These are phyloP conservation scores for Euphorbia tirucalli DNA, from an alignment of 345 rosid species.

Conservation along the genomic window DNA sequence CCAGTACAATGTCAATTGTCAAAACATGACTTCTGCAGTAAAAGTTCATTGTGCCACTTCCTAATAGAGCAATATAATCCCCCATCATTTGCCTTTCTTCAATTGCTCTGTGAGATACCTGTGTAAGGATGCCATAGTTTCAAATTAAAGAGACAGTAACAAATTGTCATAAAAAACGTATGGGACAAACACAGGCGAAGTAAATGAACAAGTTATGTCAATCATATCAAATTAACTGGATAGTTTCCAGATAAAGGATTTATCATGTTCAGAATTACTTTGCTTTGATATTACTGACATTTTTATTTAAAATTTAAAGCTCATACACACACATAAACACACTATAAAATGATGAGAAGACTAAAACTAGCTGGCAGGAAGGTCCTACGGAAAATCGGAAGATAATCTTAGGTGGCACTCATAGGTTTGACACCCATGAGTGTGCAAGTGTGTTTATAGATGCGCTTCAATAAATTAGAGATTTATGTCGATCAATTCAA, in stretches of 20 bases:
- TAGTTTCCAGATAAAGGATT: background rate
- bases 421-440: background rate
- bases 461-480: background rate
- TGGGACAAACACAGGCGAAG: background rate
- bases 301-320: background rate
- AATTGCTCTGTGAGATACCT: slow-evolving; percentile 47
- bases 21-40: background rate
- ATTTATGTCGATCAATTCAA: background rate
- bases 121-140: slow-evolving; percentile 16
- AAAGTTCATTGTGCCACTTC: background rate
- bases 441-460: background rate
- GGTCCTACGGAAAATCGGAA: background rate
- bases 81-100: slow-evolving; percentile 22
- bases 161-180: background rate
- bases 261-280: no score
- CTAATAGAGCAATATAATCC: background rate
- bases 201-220: background rate
- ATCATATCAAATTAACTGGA: background rate
- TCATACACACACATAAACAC: background rate
- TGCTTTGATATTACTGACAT: background rate
- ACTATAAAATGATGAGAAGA: background rate
- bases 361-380: background rate
- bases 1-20: background rate
- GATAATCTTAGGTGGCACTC: background rate
- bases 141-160: background rate